Base-by-base conservation (phyloP, 2,329 filamentous ascomycete species). In the Fusarium protoensiforme region DNA sequence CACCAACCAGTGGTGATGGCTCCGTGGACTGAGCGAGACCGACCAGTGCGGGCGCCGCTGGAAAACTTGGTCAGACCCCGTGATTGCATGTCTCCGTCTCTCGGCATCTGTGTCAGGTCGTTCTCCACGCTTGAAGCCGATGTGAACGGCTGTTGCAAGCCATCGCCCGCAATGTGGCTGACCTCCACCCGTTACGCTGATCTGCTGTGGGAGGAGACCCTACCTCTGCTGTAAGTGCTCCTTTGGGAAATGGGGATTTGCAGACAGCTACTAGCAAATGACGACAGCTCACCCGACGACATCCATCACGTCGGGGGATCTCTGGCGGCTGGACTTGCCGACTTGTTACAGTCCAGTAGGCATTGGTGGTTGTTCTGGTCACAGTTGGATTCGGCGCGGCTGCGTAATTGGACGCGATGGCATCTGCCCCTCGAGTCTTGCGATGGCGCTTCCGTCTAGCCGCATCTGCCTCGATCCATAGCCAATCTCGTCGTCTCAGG, bases 401-500 rank as follows among this genome's bases (percentile, higher is more conserved):
- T 22, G 20, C 33, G 16, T 54, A 57, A 57, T 57, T 38, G 54
- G 35, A 29, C 51, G 43, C 74, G 71, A 73, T 72, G 43, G 63
- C 67, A 76, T 74, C 66, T 71, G 71, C 67, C 67, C 61, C 64
- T 76, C 65, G 73, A 71, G 66, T 65, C 51, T 67, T 68, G 64
- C 71, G 63, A 76, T 64, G 67, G 68, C 72, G 68, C 67, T 69
- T 77, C 67, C 74, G 58, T 69, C 71, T 78, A 78, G 75, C 73
- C 58, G 74, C 74, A 74, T 74, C 72, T 77, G 61, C 57, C 62
- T 69, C 65, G 64, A 75, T 67, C 74, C 70, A 73, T 68, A 54
- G 67, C 65, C 72, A 77, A 77, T 77, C 74, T 75, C 64, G 63
- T 69, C 72, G 73, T 77, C 75, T 75, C 71, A 77, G 71, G 66